These are phyloP conservation scores for Rhytidiadelphus loreus DNA, from an alignment of 225 moss, liverwort and hornwort genomes.

Conservation along the genomic window DNA sequence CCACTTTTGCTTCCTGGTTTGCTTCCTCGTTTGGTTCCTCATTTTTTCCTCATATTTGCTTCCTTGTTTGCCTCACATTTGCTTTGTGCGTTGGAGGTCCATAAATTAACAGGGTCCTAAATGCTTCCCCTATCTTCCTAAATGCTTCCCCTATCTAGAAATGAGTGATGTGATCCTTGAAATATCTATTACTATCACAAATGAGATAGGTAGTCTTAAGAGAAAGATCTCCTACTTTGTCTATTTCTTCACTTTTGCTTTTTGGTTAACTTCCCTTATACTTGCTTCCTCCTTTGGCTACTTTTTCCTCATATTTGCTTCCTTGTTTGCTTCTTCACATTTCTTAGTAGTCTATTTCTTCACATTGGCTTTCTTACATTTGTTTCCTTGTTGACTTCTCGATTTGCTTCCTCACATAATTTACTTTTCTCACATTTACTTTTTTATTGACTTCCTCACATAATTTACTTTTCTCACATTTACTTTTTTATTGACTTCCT, in stretches of 20 bases:
- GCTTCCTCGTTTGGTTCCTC: background rate
- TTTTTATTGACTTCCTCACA: background rate
- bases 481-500: background rate
- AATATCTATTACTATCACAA: background rate
- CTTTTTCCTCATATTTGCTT: background rate
- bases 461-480: background rate
- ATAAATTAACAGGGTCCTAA: background rate
- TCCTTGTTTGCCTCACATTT: background rate
- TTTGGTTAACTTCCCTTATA: too few species aligned
- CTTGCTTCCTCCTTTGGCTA: background rate
- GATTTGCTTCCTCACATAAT: background rate
- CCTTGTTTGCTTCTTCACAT: background rate
- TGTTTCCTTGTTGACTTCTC: accelerated
- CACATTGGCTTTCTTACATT: background rate
- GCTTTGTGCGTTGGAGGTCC: background rate
- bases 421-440: background rate
- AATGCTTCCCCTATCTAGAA: background rate
- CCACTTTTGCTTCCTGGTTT: background rate
- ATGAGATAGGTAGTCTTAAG: background rate
- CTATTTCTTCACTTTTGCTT: background rate
- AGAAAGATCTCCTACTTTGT: background rate
- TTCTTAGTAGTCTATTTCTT: background rate
- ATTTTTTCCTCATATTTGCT: background rate
- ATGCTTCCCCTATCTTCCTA: too few species aligned
- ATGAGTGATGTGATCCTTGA: background rate